Evolutionary conservation across 1,139 yeast species (phyloP), one percentile per base, ranked within the genome.

Genomic region (Candida pseudocylindracea): DNA sequence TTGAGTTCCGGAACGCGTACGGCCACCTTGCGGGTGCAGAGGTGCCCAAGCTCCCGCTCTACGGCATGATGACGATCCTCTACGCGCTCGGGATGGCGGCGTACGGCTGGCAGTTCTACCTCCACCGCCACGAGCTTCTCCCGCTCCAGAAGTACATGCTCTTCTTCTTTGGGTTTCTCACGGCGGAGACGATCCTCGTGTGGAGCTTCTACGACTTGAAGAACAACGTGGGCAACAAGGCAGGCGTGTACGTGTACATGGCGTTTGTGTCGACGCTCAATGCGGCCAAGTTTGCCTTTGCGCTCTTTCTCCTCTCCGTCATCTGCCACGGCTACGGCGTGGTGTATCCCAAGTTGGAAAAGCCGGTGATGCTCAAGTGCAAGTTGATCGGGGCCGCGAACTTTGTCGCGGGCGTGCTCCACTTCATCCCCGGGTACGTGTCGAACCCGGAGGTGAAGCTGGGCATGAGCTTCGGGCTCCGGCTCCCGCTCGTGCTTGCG

Each of bases 241-340:
- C 27, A 10, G 27, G 27, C 28, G 27, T 27, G 27, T 15, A 27
- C 13, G 71, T 72, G 34, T 81, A 81, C 53, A 66, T 81, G 66
- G 69, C 69, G 8, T 67, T 85, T 46, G 64, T 85, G 33, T 74
- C 95, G 2, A 48, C 81, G 25, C 56, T 85, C 49, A 80, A 81
- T 48, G 70, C 94, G 2, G 68, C 71, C 41, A 76, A 92, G 45
- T 67, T 80, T 36, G 74, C 95, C 1, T 81, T 81, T 48, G 78
- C 95, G 8, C 78, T 88, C 54, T 91, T 85, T 55, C 55, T 91
- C 44, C 57, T 91, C 36, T 60, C 88, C 39, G 74, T 85, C 43
- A 88, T 91, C 37, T 67, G 93, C 12, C 59, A 85, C 41, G 98
- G 98, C 27, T 91, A 85, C 51, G 95, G 98, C 38, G 88, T 91